These are phyloP conservation scores for Candida succiphila DNA, from an alignment of 805 yeast species.

Conservation along the genomic window DNA sequence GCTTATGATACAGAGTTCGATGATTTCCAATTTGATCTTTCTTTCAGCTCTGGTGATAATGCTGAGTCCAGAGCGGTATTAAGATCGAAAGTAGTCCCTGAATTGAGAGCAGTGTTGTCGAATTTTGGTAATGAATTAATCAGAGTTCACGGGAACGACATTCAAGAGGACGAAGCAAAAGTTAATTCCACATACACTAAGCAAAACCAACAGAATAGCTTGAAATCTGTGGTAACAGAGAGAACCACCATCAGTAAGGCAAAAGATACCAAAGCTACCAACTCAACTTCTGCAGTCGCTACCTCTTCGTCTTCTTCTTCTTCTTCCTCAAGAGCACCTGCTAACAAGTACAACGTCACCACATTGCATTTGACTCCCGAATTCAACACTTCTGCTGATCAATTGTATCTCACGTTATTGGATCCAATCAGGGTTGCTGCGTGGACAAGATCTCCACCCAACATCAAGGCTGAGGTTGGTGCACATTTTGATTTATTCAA, in stretches of 20 bases:
- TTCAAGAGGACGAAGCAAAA: conserved; percentile 70
- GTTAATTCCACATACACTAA: conserved; percentile 47
- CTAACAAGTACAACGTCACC: conserved; percentile 5
- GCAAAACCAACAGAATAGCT: conserved; percentile 28
- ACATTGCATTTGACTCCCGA: conserved; percentile 59
- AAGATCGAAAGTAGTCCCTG: conserved; percentile 51
- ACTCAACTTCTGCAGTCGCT: conserved; percentile 7
- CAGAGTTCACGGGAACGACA: conserved; percentile 70
- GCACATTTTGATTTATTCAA: conserved; percentile 58
- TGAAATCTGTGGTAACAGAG: conserved; percentile 5
- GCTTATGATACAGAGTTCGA: conserved; percentile 85
- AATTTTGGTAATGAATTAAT: conserved; percentile 76
- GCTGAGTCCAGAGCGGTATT: conserved; percentile 44
- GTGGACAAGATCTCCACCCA: conserved; percentile 76
- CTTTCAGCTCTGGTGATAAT: conserved; percentile 37
- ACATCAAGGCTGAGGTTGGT: conserved; percentile 49
- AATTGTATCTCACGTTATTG: conserved; percentile 66
- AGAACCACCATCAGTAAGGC: conserved; percentile 16
- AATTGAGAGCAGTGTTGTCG: conserved; percentile 48
- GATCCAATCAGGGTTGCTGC: conserved; percentile 76
- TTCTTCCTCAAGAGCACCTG: conserved; percentile 3
- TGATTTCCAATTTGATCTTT: conserved; percentile 77
- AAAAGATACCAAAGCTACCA: conserved; percentile 14
- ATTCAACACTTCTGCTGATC: conserved; percentile 84
- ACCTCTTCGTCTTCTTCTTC: conserved; percentile 4